Conservation (phyloP, 441 rosid genomes). For the Sinapis alba region DNA sequence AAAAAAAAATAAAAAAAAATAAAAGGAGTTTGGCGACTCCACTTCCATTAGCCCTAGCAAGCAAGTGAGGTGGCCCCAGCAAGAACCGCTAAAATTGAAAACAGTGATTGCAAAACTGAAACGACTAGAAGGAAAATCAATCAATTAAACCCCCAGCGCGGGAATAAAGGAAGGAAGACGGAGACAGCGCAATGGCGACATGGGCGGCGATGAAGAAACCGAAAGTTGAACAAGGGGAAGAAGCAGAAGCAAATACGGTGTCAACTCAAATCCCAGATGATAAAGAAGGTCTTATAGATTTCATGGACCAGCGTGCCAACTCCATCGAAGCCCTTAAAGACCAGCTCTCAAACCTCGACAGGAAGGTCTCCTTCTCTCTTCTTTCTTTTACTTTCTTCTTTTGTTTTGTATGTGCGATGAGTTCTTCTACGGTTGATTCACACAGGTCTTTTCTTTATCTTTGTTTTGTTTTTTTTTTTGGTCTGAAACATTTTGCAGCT, state of each 20-base stretch:
- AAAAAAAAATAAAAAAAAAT: too few species aligned
- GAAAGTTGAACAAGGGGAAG: too few species aligned
- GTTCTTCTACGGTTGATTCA: neutral
- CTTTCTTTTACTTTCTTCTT: neutral
- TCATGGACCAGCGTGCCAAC: constrained; percentile 67
- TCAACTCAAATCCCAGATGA: constrained; percentile 47
- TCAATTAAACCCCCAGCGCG: too few species aligned
- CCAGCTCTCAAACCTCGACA: constrained; percentile 53
- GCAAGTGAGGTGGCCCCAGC: constrained; percentile 22
- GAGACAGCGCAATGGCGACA: too few species aligned
- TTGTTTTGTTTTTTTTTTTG: neutral
- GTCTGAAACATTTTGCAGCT: constrained; percentile 54
- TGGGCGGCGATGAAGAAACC: too few species aligned
- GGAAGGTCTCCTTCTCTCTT: constrained; percentile 52
- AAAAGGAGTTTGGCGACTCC: neutral
- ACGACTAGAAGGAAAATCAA: neutral
- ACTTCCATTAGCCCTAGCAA: constrained; percentile 14
- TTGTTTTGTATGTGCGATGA: neutral
- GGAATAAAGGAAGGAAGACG: too few species aligned
- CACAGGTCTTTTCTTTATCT: neutral
- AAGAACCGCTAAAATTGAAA: neutral
- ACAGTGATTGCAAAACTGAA: neutral
- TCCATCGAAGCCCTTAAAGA: constrained; percentile 59
- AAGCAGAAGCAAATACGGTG: too few species aligned
- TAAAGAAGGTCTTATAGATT: constrained; percentile 67